Evolutionary conservation across 2,329 filamentous ascomycete genomes (phyloP), one percentile per base, ranked within the genome.

Genomic region (Drechslerella coelobrocha): DNA sequence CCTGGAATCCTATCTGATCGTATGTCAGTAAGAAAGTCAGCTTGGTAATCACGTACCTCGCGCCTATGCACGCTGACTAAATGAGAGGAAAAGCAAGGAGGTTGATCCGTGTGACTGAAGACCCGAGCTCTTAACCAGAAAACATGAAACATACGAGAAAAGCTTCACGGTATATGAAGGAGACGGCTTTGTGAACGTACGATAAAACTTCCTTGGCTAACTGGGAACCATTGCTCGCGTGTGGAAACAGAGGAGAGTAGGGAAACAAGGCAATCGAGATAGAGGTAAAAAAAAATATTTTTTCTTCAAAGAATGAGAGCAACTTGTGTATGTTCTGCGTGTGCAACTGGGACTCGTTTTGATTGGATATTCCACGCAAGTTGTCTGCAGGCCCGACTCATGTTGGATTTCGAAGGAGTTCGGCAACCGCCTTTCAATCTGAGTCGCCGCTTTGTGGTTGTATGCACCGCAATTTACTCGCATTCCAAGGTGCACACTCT

Each of bases 401-500:
- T n/a, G 55, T 21, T 43, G 50, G 39, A 24, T 51, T 52, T 61
- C 27, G 65, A 59, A 56, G 57, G 65, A 61, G 51, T 61, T 57
- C 56, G 52, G 63, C 26, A 56, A 26, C 55, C 41, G 27, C 39
- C 39, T 45, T 48, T 47, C 24, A 52, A 47, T 48, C 37, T 24
- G 59, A 56, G 50, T 68, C 63, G 63, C 43, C 63, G 51, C 61
- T 50, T 37, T 53, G 37, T 47, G 43, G 39, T 61, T 47, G 56
- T 47, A 61, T 61, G 56, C 29, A 54, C 41, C 14, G 41, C 41
- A 62, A 39, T 53, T 54, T 52, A 31, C 56, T 62, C 45, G 65
- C 65, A 69, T 69, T 69, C 65, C 65, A 62, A 61, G 34, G 17
- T 45, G 41, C 29, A 51, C 31, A 21, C 17, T 27, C 41, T 23